These are phyloP conservation scores for Plenodomus tracheiphilus DNA, from an alignment of 2,329 filamentous ascomycete species.

Conservation along the genomic window DNA sequence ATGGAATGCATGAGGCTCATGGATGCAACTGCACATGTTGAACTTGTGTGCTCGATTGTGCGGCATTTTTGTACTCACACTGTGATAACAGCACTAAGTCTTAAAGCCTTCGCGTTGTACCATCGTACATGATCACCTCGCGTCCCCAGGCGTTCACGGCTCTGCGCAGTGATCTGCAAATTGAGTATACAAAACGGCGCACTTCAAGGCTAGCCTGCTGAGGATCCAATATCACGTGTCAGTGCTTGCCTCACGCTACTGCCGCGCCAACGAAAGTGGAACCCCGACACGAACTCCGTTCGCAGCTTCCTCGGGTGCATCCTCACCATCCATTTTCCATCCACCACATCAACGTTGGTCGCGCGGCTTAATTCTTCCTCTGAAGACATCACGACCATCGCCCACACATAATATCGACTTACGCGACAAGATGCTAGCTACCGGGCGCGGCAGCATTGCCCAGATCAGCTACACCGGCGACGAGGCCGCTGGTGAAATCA, in stretches of 20 bases:
- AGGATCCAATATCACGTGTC: slow-evolving; percentile 5
- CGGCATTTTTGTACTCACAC: no score
- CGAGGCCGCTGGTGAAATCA: slow-evolving; percentile 62
- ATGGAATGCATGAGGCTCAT: neutral
- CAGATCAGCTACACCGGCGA: slow-evolving; percentile 39
- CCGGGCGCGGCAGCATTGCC: slow-evolving; percentile 36
- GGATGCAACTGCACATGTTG: neutral
- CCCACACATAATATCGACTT: neutral
- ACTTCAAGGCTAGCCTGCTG: neutral
- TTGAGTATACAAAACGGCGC: neutral
- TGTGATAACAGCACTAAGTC: no score
- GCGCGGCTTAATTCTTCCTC: slow-evolving; percentile 8
- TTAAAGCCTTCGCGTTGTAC: no score
- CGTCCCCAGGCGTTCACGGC: neutral
- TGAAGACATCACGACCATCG: slow-evolving; percentile 3
- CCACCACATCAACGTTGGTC: slow-evolving; percentile 7
- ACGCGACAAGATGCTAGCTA: slow-evolving; percentile 30
- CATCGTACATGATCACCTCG: neutral
- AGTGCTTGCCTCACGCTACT: slow-evolving; percentile 6
- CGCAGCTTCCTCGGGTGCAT: slow-evolving; percentile 16
- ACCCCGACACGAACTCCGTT: slow-evolving; percentile 12
- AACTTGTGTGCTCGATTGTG: no score
- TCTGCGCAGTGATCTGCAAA: neutral
- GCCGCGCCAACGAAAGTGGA: slow-evolving; percentile 16
- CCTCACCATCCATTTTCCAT: slow-evolving; percentile 9